These are phyloP conservation scores for Rubroboletus satanas DNA, from an alignment of 768 basidiomycete genomes.

Conservation along the genomic window DNA sequence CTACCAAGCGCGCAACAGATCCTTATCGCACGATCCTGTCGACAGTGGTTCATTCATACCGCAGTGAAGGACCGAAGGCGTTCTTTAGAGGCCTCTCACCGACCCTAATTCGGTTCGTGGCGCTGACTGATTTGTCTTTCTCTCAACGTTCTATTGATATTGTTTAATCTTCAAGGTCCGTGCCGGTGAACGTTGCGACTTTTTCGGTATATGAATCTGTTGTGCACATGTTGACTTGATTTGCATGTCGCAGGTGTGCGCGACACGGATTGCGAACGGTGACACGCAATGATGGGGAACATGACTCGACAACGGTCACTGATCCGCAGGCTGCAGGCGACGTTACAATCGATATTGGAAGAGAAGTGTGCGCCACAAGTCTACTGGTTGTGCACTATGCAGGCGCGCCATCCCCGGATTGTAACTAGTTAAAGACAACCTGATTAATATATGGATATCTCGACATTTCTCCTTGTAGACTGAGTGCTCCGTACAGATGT, in stretches of 20 bases:
- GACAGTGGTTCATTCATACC: conserved; percentile 58
- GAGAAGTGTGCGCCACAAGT: background rate
- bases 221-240: conserved; percentile 36
- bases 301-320: background rate
- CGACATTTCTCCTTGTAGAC: too few species aligned
- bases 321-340: background rate
- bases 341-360: background rate
- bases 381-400: background rate
- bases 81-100: conserved; percentile 78
- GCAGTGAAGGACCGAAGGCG: conserved; percentile 59
- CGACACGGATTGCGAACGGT: background rate
- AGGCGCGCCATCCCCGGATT: background rate
- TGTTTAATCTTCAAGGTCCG: conserved; percentile 44
- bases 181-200: conserved; percentile 83
- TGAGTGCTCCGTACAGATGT: too few species aligned
- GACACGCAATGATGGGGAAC: background rate
- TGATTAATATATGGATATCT: too few species aligned
- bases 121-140: background rate
- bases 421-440: background rate
- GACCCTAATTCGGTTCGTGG: conserved; percentile 66
- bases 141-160: background rate
- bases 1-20: conserved; percentile 24
- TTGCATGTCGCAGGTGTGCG: background rate
- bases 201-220: conserved; percentile 70
- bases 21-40: conserved; percentile 59